Conservation (phyloP, 352 stramenopile species). For the Phytophthora pisi region DNA sequence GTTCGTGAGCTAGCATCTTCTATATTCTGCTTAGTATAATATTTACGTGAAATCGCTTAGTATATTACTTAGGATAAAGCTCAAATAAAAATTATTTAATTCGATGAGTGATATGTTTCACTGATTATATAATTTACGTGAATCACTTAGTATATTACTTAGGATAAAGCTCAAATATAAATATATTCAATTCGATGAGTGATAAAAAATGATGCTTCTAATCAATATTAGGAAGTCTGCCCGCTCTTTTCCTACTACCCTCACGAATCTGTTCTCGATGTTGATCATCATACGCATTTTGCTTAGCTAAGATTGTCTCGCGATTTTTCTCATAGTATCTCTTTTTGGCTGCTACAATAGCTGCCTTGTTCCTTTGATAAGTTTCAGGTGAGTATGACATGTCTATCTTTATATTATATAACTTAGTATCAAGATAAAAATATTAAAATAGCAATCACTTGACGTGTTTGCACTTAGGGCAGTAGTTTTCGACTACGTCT, state of each 20-base stretch:
- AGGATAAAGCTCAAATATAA: background rate
- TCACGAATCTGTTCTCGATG: background rate
- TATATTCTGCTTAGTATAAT: conserved; percentile 4
- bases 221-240: background rate
- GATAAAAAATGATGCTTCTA: background rate
- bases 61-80: background rate
- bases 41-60: background rate
- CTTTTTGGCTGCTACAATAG: background rate
- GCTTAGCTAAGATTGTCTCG: background rate
- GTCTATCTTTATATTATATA: background rate
- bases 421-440: no score
- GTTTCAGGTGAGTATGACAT: background rate
- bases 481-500: no score
- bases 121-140: background rate
- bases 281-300: background rate
- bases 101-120: no score
- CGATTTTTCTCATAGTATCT: background rate
- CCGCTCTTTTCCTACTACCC: background rate
- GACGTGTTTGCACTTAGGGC: no score
- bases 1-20: conserved; percentile 5
- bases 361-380: background rate
- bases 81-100: no score
- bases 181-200: background rate
- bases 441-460: no score
- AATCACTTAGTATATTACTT: background rate